Conservation (phyloP, 352 stramenopile genomes). For the Pythium grandisporangium region DNA sequence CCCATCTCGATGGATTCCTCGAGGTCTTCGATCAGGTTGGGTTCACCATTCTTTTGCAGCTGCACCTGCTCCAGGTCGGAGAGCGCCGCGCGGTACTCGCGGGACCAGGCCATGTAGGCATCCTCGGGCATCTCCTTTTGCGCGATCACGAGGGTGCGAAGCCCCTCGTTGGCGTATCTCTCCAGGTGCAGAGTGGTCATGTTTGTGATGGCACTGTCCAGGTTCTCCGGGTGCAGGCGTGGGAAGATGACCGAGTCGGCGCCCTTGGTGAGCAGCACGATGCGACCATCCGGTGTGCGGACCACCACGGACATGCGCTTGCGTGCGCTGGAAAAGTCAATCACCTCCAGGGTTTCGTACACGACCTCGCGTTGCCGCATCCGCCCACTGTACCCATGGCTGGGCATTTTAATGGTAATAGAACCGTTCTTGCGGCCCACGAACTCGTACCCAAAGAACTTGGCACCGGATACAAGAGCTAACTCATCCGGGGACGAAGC, state of each 20-base stretch:
- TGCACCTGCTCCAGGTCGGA: slow-evolving; percentile 63
- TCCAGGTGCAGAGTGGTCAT: slow-evolving; percentile 74
- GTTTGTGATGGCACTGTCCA: slow-evolving; percentile 36
- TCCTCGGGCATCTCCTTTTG: slow-evolving; percentile 64
- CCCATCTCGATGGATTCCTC: slow-evolving; percentile 71
- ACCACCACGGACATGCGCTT: slow-evolving; percentile 99
- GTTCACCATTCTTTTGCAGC: slow-evolving; percentile 39
- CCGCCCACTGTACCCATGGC: too few species aligned
- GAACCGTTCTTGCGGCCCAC: slow-evolving; percentile 48
- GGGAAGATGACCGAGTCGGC: slow-evolving; percentile 81
- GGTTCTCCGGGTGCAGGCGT: slow-evolving; percentile 26
- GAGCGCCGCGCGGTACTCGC: slow-evolving; percentile 63
- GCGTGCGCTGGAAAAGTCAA: slow-evolving; percentile 97
- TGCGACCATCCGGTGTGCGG: slow-evolving; percentile 47
- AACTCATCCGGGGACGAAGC: slow-evolving; percentile 79
- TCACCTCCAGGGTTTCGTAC: slow-evolving; percentile 92
- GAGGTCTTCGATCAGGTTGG: slow-evolving; percentile 72
- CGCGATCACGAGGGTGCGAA: slow-evolving; percentile 86
- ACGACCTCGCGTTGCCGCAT: slow-evolving; percentile 33
- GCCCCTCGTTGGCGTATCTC: slow-evolving; percentile 73
- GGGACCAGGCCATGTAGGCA: slow-evolving; percentile 62
- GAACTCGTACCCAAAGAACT: slow-evolving; percentile 79
- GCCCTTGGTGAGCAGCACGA: slow-evolving; percentile 77
- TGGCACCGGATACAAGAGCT: slow-evolving; percentile 68
- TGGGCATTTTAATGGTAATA: slow-evolving; percentile 39